Base-by-base conservation (phyloP, 2,329 filamentous ascomycete species). In the Tolypocladium nubicola region DNA sequence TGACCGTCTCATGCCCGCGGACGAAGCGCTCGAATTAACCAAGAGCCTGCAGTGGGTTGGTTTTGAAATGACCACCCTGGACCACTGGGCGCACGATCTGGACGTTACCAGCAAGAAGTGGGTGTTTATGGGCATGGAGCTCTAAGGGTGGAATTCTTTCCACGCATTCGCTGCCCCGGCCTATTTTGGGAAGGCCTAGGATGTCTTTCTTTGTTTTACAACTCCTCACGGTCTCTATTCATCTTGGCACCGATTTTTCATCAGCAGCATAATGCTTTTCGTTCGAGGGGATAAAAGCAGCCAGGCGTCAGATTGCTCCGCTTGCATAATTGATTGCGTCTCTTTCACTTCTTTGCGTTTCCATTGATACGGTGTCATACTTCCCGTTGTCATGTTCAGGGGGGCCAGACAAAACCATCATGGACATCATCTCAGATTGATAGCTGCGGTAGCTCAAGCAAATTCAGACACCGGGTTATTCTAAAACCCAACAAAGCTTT, bases 31-130 rank as follows among this genome's bases (percentile, higher is more conserved):
- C 64, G 78, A 85, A 58, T 77, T 93, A 64, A 84, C 88, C 67
- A 90, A 88, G 71, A 92, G 90, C 66, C 81, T 97, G 55, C 89
- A 91, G 70, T 97, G 92, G 92, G 92, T 95, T 62, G 92, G 92
- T 57, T 96, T 96, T 68, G 88, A 89, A 68, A 81, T 93, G 63
- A 85, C 84, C 54, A 93, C 89, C 30, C 79, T 97, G 49, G 86
- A 91, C 64, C 81, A 84, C 64, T 96, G 90, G 87, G 81, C 83
- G 19, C 75, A 78, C 52, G 77, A 79, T 43, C 70, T 80, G 56
- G 83, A 88, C 61, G 80, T 86, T 56, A 84, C 88, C 54, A 96
- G 90, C 74, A 76, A 85, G 55, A 79, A 79, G 66, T 97, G 92
- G 92, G 72, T 96, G 59, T 90, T 95, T 70, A 84, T 96, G 79